phyloP scores from a whole-genome alignment of 305 asterid genomes.

The Fraxinus paxiana region DNA sequence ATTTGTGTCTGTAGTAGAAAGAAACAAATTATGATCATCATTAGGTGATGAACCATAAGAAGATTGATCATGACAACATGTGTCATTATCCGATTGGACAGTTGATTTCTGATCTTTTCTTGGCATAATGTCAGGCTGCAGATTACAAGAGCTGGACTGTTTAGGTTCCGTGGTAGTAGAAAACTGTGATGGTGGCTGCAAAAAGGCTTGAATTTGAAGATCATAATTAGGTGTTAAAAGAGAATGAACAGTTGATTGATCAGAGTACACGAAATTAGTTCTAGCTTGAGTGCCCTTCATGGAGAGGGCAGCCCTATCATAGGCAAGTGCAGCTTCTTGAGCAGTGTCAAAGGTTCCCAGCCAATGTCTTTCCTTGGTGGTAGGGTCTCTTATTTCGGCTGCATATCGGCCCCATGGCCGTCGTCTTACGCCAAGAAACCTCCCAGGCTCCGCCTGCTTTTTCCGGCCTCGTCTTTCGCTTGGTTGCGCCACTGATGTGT shows the following conservation, averaged over 20 bases:
- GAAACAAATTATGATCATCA: constrained; percentile 33
- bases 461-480: constrained; percentile 69
- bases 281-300: constrained; percentile 83
- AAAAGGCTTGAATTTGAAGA: constrained; percentile 28
- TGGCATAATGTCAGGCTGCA: not conserved
- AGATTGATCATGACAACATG: constrained; percentile 34
- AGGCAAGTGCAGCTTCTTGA: constrained; percentile 94
- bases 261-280: constrained; percentile 74
- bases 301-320: constrained; percentile 88
- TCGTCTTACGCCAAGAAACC: constrained; percentile 79
- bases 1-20: constrained; percentile 32
- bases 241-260: constrained; percentile 41
- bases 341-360: constrained; percentile 95
- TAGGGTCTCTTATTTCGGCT: constrained; percentile 84
- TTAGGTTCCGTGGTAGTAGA: constrained; percentile 4
- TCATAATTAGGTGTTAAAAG: constrained; percentile 42
- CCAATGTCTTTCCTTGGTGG: constrained; percentile 91
- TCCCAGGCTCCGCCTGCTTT: constrained; percentile 71
- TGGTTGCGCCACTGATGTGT: constrained; percentile 57
- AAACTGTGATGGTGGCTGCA: constrained; percentile 22
- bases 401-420: constrained; percentile 97
- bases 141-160: constrained; percentile 5
- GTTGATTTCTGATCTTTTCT: constrained; percentile 2
- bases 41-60: constrained; percentile 36
- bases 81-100: constrained; percentile 30